Evolutionary conservation across 2,329 filamentous ascomycete genomes (phyloP).

Genomic region (Colletotrichum australisinense): DNA sequence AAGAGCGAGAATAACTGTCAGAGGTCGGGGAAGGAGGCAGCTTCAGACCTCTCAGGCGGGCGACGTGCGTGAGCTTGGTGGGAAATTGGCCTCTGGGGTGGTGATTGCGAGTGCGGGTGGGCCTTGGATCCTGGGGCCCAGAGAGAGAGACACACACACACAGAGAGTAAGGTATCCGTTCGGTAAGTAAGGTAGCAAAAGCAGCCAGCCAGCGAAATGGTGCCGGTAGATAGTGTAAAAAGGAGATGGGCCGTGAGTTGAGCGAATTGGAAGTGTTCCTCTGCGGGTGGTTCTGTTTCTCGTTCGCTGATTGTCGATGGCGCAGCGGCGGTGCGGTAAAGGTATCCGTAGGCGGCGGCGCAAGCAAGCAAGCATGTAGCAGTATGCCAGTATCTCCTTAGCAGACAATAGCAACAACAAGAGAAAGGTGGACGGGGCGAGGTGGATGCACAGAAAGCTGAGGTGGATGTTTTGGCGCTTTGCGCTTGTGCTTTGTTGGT

Average conservation of each 20-base stretch:
- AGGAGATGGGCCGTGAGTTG: neutral
- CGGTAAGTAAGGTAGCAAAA: neutral
- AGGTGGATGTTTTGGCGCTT: neutral
- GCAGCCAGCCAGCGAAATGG: neutral
- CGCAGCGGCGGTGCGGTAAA: conserved; percentile 1
- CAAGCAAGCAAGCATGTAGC: neutral
- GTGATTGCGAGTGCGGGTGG: conserved; percentile 35
- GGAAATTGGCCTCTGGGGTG: conserved; percentile 35
- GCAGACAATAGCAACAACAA: neutral
- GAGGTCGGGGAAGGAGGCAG: conserved; percentile 11
- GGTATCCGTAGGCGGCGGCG: neutral
- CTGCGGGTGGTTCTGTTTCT: conserved; percentile 11
- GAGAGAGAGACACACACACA: conserved; percentile 3
- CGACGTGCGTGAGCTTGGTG: conserved; percentile 30
- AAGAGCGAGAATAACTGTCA: conserved; percentile 30
- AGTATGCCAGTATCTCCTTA: too few relatives aligned
- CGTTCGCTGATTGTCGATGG: conserved; percentile 11
- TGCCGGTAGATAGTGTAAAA: neutral
- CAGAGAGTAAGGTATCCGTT: neutral
- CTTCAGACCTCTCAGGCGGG: conserved; percentile 25
- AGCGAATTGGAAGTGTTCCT: neutral
- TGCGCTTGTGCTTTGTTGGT: neutral
- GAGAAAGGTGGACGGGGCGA: neutral
- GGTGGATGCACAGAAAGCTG: conserved; percentile 8
- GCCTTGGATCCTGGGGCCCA: conserved; percentile 18